Base-by-base conservation (phyloP, 225 moss, liverwort and hornwort genomes). In the Takakia lepidozioides region DNA sequence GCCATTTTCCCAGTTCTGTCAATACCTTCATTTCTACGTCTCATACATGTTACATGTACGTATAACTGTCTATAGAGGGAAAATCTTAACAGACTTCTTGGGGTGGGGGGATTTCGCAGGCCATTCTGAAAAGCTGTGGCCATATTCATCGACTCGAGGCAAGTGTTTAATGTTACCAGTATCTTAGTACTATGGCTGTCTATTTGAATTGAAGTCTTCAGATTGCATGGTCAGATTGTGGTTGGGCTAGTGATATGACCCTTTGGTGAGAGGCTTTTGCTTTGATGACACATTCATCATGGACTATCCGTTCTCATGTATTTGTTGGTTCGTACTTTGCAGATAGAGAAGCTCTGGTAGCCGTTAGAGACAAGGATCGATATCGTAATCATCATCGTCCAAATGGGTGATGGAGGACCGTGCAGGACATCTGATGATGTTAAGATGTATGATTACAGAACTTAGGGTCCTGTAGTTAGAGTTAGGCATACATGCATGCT, bases 111-210 rank as follows among this genome's bases (percentile, higher is more conserved):
- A 36, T 32, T 22, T 71, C n/a, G 50, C 48, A 87, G 90, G 80
- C 51, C 86, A 86, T 47, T 64, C 80, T 29, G 89, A 90, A 60
- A 90, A 83, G 63, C 63, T 67, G 41, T 73, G 89, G 28, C 89
- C 77, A 52, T 70, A 68, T 59, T 27, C 67, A 46, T 64, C 80
- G 29, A 65, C 85, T 54, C 73, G 86, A 80, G 90, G 95, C 87
- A n/a, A n/a, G n/a, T n/a, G n/a, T n/a, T n/a, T n/a, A n/a, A 54
- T 43, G 69, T 40, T 14, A 5, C 27, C 22, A 25, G 24, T 38
- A 27, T 29, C 13, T 2, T 50, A 5, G 4, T 18, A 45, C 9
- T 45, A 32, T 32, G 32, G 32, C 7, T 11, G n/a, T n/a, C n/a
- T n/a, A n/a, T n/a, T n/a, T n/a, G n/a, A n/a, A n/a, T n/a, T n/a